Percentiles rank a stretch among this genome's conserved stretches.
These are phyloP conservation scores for Tylopilus cervinicoccineus DNA, from an alignment of 768 basidiomycete species.

Conservation along the genomic window DNA sequence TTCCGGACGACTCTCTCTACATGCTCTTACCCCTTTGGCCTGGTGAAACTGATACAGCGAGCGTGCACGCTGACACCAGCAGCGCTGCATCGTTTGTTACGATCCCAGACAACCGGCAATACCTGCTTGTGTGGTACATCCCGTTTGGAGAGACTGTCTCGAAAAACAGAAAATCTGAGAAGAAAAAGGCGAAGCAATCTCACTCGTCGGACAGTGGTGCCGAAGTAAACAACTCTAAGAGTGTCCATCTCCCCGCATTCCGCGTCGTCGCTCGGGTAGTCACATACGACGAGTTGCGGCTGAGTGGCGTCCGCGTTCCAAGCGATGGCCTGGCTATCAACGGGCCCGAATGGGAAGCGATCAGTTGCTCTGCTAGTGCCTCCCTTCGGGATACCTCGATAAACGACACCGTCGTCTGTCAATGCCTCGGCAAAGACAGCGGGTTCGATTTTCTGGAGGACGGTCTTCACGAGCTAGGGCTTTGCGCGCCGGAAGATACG, in stretches of 20 bases:
- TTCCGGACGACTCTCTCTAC: constrained; percentile 68
- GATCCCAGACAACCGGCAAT: constrained; percentile 51
- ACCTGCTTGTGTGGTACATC: constrained; percentile 79
- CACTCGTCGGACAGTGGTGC: constrained; percentile 25
- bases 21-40: constrained; percentile 89
- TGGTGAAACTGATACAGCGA: constrained; percentile 58
- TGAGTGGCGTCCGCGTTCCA: constrained; percentile 70
- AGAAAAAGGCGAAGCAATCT: constrained; percentile 30
- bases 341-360: constrained; percentile 52
- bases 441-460: constrained; percentile 82
- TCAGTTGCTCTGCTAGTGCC: constrained; percentile 30
- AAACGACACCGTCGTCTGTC: constrained; percentile 48
- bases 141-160: constrained; percentile 33
- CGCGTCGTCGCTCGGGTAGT: constrained; percentile 73
- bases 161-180: constrained; percentile 24
- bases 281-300: constrained; percentile 64
- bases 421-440: constrained; percentile 55
- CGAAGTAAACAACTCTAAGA: constrained; percentile 39
- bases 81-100: constrained; percentile 37
- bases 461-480: constrained; percentile 70
- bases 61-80: constrained; percentile 17
- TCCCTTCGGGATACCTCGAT: constrained; percentile 33
- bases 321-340: constrained; percentile 65
- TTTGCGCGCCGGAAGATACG: constrained; percentile 41
- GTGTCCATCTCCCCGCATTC: constrained; percentile 59